A percentile compares a stretch with the other conserved stretches of the same genome.
Evolutionary conservation across 345 rosid genomes (phyloP).

Genomic region (Gossypium ekmanianum): DNA sequence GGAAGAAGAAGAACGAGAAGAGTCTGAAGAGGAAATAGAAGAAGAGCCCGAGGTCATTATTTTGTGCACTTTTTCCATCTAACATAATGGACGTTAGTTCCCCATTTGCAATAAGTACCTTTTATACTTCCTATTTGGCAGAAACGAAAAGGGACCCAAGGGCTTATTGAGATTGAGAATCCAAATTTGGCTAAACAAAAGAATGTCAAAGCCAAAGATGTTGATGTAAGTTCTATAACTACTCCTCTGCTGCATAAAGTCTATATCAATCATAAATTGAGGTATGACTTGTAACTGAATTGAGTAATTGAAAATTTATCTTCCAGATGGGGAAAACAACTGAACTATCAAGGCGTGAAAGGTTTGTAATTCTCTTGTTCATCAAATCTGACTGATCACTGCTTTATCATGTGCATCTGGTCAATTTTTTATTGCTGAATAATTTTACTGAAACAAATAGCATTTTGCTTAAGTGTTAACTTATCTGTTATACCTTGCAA

Average conservation of each 20-base stretch:
- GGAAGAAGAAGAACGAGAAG: constrained; percentile 23
- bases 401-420: background rate
- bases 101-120: background rate
- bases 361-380: constrained; percentile 42
- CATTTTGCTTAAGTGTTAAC: background rate
- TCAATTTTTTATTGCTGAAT: background rate
- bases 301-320: background rate
- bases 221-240: constrained; percentile 44
- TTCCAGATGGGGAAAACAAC: constrained; percentile 69
- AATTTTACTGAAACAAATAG: background rate
- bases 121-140: constrained; percentile 17
- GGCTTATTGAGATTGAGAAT: constrained; percentile 78
- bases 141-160: constrained; percentile 77
- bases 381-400: constrained; percentile 10
- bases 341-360: constrained; percentile 97
- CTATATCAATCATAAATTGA: background rate
- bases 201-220: constrained; percentile 58
- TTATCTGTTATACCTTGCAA: background rate
- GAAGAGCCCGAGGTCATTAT: constrained; percentile 39
- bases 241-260: constrained; percentile 1
- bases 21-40: constrained; percentile 45
- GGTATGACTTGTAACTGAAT: background rate
- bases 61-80: background rate
- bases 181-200: constrained; percentile 73
- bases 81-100: background rate